Conservation (phyloP, 1,284 basidiomycete species). For the Malassezia brasiliensis region DNA sequence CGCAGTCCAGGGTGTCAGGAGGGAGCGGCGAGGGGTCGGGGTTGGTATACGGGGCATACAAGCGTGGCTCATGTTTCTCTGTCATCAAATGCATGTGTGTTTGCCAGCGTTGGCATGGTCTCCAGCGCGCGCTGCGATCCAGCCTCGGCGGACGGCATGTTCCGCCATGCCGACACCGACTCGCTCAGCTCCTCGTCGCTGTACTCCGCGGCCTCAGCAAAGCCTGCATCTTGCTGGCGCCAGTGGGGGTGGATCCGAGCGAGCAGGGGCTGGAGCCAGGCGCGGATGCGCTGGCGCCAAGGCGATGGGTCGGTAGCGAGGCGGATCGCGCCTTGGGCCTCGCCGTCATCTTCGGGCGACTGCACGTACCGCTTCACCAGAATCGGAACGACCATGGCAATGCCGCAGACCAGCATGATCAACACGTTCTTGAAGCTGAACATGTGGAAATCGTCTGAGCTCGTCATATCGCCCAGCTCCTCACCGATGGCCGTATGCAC, state of each 20-base stretch:
- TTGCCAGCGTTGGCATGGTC: neutral
- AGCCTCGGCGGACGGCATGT: too few relatives aligned
- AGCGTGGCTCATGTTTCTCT: neutral
- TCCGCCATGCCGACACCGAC: too few relatives aligned
- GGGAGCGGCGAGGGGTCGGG: too few relatives aligned
- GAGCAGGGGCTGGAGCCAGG: neutral
- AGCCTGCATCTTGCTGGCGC: neutral
- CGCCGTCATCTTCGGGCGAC: slow-evolving; percentile 13
- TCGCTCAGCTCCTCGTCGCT: neutral
- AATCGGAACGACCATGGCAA: slow-evolving; percentile 84
- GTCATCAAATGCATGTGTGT: neutral
- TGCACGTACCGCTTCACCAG: slow-evolving; percentile 15
- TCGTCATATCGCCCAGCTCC: slow-evolving; percentile 81
- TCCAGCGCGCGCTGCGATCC: neutral
- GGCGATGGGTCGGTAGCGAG: slow-evolving; percentile 3
- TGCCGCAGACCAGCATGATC: slow-evolving; percentile 67
- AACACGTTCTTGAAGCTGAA: slow-evolving; percentile 79
- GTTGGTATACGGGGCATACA: too few relatives aligned
- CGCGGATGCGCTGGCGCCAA: neutral
- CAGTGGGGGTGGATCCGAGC: neutral
- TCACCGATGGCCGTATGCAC: slow-evolving; percentile 94
- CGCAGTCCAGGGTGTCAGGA: too few relatives aligned
- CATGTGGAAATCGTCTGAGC: slow-evolving; percentile 78
- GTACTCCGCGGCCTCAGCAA: neutral
- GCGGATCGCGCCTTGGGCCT: slow-evolving; percentile 13